These are phyloP conservation scores for Middelhovenomyces tepae DNA, from an alignment of 805 yeast genomes.

Conservation along the genomic window DNA sequence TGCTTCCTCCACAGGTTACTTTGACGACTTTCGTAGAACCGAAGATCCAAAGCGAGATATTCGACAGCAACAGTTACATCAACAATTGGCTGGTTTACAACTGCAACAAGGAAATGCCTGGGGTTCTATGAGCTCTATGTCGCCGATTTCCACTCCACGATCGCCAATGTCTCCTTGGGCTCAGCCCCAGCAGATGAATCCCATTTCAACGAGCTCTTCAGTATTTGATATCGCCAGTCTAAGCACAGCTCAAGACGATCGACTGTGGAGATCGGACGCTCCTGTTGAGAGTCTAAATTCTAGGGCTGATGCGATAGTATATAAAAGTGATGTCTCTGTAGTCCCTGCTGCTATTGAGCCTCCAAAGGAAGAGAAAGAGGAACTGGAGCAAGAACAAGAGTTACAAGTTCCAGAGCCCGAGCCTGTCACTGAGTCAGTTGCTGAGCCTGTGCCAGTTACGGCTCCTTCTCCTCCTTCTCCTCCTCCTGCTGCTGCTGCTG, in stretches of 20 bases:
- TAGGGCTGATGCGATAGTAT: background rate
- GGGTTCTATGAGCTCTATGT: constrained; percentile 8
- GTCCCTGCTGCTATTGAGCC: constrained; percentile 1
- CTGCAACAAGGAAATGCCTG: constrained; percentile 6
- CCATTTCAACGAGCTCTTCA: too few relatives aligned
- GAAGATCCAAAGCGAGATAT: too few relatives aligned
- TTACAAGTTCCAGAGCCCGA: background rate
- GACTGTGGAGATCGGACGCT: constrained; percentile 1
- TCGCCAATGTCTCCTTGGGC: constrained; percentile 13
- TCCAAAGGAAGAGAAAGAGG: background rate
- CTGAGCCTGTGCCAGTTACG: background rate
- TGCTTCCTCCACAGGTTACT: too few relatives aligned
- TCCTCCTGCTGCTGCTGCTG: background rate
- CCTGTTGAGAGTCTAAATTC: background rate
- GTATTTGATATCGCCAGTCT: too few relatives aligned
- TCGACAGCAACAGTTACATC: constrained; percentile 6
- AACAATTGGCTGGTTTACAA: constrained; percentile 7
- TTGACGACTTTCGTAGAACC: too few relatives aligned
- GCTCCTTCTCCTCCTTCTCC: background rate
- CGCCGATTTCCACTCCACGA: constrained; percentile 6
- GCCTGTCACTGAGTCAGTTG: constrained; percentile 2
- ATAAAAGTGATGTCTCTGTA: background rate
- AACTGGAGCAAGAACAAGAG: background rate
- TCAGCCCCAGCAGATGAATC: constrained; percentile 6
- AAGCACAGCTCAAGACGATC: background rate